phyloP scores from a whole-genome alignment of 495 filamentous ascomycete species.

The Aspergillus diversus region DNA sequence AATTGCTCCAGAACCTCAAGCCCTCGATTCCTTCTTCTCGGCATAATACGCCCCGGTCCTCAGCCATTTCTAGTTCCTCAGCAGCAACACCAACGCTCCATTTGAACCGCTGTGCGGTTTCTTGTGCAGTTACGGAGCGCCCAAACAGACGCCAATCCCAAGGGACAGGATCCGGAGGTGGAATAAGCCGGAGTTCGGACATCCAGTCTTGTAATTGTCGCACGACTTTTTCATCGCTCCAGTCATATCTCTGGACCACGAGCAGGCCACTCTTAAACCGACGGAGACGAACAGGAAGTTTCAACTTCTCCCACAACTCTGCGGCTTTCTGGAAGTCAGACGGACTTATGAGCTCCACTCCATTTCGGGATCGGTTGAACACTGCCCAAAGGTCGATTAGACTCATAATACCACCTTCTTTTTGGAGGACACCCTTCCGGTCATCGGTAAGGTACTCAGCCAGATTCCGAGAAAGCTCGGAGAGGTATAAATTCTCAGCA shows the following conservation, averaged over 20 bases:
- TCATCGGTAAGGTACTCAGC: constrained; percentile 96
- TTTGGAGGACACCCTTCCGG: constrained; percentile 73
- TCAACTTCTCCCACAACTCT: constrained; percentile 83
- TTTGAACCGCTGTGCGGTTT: constrained; percentile 86
- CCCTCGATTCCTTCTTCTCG: constrained; percentile 85
- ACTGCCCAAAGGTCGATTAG: constrained; percentile 96
- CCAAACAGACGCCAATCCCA: constrained; percentile 83
- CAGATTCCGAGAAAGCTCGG: constrained; percentile 83
- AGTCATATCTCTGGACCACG: constrained; percentile 85
- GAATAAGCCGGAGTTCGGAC: constrained; percentile 65
- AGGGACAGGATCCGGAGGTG: constrained; percentile 62
- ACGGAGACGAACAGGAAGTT: constrained; percentile 81
- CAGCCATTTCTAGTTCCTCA: constrained; percentile 97
- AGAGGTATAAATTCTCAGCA: constrained; percentile 64
- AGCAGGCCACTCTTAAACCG: constrained; percentile 90
- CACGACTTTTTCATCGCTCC: constrained; percentile 90
- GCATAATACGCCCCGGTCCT: constrained; percentile 80
- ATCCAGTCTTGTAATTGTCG: constrained; percentile 77
- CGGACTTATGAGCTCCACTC: constrained; percentile 92
- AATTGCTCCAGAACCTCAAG: constrained; percentile 81
- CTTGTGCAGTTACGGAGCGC: constrained; percentile 84
- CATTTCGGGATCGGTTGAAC: constrained; percentile 93
- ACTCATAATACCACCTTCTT: constrained; percentile 90
- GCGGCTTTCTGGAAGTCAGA: constrained; percentile 91
- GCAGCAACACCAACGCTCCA: constrained; percentile 98